Percentiles rank a stretch among this genome's conserved stretches.
These are phyloP conservation scores for Stereum hirsutum DNA, from an alignment of 1,284 basidiomycete species.

Conservation along the genomic window DNA sequence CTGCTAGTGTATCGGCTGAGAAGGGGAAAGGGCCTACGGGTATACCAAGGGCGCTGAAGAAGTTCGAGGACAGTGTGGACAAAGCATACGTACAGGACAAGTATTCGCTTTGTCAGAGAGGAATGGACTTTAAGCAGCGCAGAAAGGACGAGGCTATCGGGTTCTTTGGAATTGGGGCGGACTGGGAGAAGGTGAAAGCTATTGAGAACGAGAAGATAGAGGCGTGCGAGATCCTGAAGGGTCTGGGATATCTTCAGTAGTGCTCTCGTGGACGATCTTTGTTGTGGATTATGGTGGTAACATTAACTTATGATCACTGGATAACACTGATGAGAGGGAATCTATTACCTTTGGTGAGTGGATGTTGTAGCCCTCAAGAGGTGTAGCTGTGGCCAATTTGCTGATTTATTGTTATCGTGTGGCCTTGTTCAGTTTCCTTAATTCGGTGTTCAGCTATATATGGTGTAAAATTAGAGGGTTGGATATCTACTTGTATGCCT, in stretches of 20 bases:
- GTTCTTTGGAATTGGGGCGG: conserved; percentile 81
- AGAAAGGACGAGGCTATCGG: conserved; percentile 72
- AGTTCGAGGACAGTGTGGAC: conserved; percentile 68
- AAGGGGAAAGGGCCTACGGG: conserved; percentile 20
- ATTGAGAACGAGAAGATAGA: conserved; percentile 59
- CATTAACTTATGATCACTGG: too few species aligned
- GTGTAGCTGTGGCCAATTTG: too few species aligned
- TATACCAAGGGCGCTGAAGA: conserved; percentile 28
- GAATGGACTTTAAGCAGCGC: conserved; percentile 53
- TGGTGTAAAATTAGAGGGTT: too few species aligned
- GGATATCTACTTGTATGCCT: too few species aligned
- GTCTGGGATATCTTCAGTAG: conserved; percentile 38
- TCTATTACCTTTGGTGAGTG: too few species aligned
- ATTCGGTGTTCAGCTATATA: too few species aligned
- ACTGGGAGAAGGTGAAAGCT: conserved; percentile 75
- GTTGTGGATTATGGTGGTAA: too few species aligned
- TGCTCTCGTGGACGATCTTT: too few species aligned
- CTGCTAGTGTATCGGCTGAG: conserved; percentile 30
- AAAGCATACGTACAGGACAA: conserved; percentile 61
- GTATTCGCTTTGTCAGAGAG: conserved; percentile 61
- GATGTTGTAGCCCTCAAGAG: too few species aligned
- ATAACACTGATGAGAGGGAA: too few species aligned
- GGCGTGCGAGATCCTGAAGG: conserved; percentile 69
- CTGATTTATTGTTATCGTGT: too few species aligned
- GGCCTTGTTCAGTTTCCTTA: too few species aligned